Base-by-base conservation (phyloP, 768 basidiomycete genomes). In the Russula dissimulans region DNA sequence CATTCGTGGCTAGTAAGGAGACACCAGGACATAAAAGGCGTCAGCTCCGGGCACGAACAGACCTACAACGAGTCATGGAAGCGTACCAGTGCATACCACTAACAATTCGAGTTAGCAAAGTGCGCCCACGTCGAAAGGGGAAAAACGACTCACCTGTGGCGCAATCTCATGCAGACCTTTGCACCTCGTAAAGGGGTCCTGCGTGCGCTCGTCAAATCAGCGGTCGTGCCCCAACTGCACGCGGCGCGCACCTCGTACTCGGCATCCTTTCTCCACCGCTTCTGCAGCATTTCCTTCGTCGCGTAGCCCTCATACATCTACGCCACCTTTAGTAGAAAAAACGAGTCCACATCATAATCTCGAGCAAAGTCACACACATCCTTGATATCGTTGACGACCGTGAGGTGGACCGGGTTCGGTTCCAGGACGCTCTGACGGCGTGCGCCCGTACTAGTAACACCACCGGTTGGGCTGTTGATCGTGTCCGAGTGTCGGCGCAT, bases 31-130 rank as follows among this genome's bases (percentile, higher is more conserved):
- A 51, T 8, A 18, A 59, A 15, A 8, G 22, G 47, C 15, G 48
- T 58, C 47, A 61, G 39, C 14, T 44, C 22, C 32, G 46, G 5
- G 50, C 7, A 29, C 32, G 57, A 26, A 36, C 3, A n/a, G 17
- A 12, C 22, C 32, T 10, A n/a, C 43, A 11, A 38, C 32, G 10
- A 59, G 54, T 54, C 49, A 51, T 14, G 38, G 2, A 17, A 1
- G 66, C 77, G 52, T 63, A 83, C 82, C 77, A 82, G 69, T 14
- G 75, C 75, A 71, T 76, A 82, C 78, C 77, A 82, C 80, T 82
- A 65, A 26, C 32, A 50, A 44, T 29, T 26, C 17, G n/a, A 18
- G 55, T 60, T 11, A 60, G 43, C 39, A 47, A 39, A 11, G 29
- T 17, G 45, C 29, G n/a, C 41, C 32, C 14, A 39, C 11, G 2